Conservation (phyloP, 345 rosid genomes). For the Citrus trifoliata region DNA sequence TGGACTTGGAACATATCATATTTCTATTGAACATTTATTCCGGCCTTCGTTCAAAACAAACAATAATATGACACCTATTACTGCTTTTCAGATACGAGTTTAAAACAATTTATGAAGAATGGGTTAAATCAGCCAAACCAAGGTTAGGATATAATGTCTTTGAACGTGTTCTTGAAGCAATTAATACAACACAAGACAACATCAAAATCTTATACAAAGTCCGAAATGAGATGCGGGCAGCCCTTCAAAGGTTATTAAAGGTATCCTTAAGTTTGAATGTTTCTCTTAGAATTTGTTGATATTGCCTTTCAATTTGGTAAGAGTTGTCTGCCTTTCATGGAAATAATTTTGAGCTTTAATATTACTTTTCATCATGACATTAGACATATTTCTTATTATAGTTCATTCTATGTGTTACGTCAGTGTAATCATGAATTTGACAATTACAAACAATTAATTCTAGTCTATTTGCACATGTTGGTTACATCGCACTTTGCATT, state of each 20-base stretch:
- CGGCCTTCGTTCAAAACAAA: neutral
- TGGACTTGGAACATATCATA: neutral
- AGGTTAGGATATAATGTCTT: constrained; percentile 59
- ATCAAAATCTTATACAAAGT: constrained; percentile 63
- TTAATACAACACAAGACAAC: constrained; percentile 48
- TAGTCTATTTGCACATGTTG: neutral
- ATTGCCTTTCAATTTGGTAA: neutral
- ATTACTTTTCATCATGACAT: neutral
- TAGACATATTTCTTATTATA: neutral
- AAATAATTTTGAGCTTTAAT: neutral
- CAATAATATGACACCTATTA: constrained; percentile 9
- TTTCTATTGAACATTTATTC: neutral
- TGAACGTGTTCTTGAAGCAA: constrained; percentile 49
- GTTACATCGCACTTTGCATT: neutral
- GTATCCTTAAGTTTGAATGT: constrained; percentile 27
- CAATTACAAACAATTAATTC: neutral
- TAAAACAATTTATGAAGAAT: constrained; percentile 82
- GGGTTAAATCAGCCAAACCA: constrained; percentile 76
- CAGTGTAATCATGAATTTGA: neutral
- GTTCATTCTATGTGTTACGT: neutral
- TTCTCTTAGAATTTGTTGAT: neutral
- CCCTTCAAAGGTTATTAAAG: constrained; percentile 75
- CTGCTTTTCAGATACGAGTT: constrained; percentile 69
- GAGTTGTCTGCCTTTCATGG: no score
- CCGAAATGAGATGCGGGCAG: constrained; percentile 71